Percentiles rank a stretch among this genome's conserved stretches.
Evolutionary conservation across 768 basidiomycete genomes (phyloP).

Genomic region (Boletus coccyginus): DNA sequence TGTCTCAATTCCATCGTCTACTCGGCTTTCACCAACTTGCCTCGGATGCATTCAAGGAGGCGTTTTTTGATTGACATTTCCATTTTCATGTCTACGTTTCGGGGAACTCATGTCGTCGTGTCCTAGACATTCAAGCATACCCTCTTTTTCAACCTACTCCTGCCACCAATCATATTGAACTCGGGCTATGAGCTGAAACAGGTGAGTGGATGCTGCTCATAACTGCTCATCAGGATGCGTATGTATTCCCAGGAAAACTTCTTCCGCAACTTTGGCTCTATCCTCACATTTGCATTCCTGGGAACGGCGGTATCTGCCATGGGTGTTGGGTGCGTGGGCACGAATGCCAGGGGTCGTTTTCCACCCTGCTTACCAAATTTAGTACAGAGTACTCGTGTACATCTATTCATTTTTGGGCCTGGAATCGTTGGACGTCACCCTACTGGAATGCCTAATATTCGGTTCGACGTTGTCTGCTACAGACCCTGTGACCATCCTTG

Average conservation of each 20-base stretch:
- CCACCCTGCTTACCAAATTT: conserved; percentile 42
- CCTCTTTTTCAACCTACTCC: conserved; percentile 95
- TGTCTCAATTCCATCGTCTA: background rate
- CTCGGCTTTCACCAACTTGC: too few species aligned
- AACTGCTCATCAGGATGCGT: background rate
- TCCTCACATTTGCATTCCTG: conserved; percentile 87
- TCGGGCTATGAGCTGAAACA: conserved; percentile 98
- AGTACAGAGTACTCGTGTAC: conserved; percentile 85
- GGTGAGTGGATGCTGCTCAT: conserved; percentile 39
- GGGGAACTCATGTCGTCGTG: conserved; percentile 9
- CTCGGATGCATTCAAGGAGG: too few species aligned
- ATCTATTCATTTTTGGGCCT: conserved; percentile 92
- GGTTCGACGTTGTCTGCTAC: conserved; percentile 97
- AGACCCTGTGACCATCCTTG: conserved; percentile 95
- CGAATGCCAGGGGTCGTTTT: background rate
- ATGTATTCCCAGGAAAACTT: conserved; percentile 77
- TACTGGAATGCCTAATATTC: conserved; percentile 94
- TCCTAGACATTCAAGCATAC: conserved; percentile 92
- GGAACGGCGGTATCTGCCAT: conserved; percentile 97
- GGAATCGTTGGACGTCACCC: conserved; percentile 79
- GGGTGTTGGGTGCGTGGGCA: conserved; percentile 78
- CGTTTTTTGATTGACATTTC: background rate
- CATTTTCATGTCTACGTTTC: background rate
- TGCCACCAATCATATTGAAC: conserved; percentile 97
- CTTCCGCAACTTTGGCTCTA: conserved; percentile 97